Percentiles rank a stretch among this genome's conserved stretches.
Conservation (phyloP, 2,329 filamentous ascomycete species). For the Colletotrichum sp. region DNA sequence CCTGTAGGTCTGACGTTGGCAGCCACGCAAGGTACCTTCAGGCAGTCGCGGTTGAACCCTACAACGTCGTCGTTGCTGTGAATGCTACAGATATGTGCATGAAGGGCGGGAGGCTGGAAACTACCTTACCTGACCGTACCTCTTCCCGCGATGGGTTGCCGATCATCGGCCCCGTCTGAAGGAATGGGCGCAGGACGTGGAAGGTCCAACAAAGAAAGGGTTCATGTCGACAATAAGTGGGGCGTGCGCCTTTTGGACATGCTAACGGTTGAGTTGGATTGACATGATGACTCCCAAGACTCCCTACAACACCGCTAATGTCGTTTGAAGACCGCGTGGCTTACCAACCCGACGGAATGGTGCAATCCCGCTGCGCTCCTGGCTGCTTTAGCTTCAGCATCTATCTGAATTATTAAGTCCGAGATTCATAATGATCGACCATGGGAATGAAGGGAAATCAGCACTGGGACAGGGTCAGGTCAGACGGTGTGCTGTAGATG, state of each 20-base stretch:
- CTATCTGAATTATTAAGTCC: not conserved
- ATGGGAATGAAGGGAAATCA: not conserved
- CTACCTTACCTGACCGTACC: not conserved
- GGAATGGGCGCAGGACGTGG: not conserved
- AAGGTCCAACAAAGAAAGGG: not conserved
- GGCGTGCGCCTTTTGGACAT: not conserved
- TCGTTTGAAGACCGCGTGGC: not conserved
- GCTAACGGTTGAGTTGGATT: not conserved
- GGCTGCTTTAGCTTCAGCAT: not conserved
- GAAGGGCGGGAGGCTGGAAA: not conserved
- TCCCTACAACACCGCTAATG: not conserved
- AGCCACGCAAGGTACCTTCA: not conserved
- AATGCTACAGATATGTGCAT: not conserved
- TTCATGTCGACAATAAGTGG: not conserved
- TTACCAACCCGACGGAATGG: not conserved
- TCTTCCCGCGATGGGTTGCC: not conserved
- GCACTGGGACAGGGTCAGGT: not conserved
- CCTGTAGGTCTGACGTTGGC: not conserved
- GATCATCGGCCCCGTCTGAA: not conserved
- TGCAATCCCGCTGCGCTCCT: not conserved
- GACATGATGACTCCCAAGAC: conserved; percentile 15
- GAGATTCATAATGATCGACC: not conserved
- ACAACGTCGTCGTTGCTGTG: not conserved
- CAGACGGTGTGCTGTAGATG: not conserved
- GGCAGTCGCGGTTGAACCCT: not conserved